phyloP scores from a whole-genome alignment of 495 filamentous ascomycete genomes.

The Aspergillus mulundensis region DNA sequence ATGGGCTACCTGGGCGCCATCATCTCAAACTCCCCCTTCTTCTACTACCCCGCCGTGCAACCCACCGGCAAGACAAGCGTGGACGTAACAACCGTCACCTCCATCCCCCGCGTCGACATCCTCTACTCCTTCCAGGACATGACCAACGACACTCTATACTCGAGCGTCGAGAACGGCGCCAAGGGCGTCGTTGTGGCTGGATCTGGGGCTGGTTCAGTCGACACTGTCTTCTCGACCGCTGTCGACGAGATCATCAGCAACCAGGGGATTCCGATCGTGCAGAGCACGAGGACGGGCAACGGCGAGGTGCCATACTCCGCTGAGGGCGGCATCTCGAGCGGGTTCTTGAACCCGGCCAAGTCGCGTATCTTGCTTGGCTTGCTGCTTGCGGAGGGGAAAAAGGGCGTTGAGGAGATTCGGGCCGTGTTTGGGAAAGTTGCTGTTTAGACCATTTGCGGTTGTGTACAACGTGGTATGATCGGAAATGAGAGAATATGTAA shows the following conservation, averaged over 20 bases:
- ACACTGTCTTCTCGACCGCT: conserved; percentile 17
- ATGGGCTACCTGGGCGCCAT: conserved; percentile 43
- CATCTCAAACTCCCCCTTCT: conserved; percentile 41
- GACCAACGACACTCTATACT: conserved; percentile 32
- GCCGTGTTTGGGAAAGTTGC: conserved; percentile 20
- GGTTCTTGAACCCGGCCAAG: conserved; percentile 30
- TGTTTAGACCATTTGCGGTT: not conserved
- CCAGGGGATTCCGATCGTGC: conserved; percentile 22
- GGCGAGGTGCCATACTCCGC: conserved; percentile 32
- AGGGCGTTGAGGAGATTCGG: conserved; percentile 23
- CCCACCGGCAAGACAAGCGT: conserved; percentile 35
- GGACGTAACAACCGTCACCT: conserved; percentile 27
- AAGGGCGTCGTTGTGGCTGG: conserved; percentile 41
- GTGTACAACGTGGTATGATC: not conserved
- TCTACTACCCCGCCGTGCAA: conserved; percentile 38
- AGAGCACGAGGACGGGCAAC: conserved; percentile 27
- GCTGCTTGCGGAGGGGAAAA: conserved; percentile 25
- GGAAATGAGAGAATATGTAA: too few species aligned
- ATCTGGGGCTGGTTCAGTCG: conserved; percentile 26
- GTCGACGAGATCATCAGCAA: conserved; percentile 18
- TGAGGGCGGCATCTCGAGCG: conserved; percentile 25
- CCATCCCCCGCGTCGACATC: conserved; percentile 44
- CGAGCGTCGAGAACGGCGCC: conserved; percentile 34
- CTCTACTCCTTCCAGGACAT: conserved; percentile 35
- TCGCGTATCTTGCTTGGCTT: conserved; percentile 27